Evolutionary conservation across 2,329 filamentous ascomycete genomes (phyloP).

Genomic region (Trichoderma sp.): DNA sequence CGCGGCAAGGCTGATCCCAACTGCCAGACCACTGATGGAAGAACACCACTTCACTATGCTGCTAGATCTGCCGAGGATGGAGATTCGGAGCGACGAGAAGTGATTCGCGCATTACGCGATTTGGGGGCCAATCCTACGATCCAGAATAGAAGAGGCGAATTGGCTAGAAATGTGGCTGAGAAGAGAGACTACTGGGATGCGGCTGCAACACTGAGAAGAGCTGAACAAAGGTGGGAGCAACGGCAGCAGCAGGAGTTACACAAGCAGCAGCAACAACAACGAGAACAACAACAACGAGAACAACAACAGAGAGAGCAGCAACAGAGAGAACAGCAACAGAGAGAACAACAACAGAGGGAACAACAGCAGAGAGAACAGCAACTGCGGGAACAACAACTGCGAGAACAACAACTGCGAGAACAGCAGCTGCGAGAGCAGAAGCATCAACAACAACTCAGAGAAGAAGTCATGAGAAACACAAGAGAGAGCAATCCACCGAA

Average conservation of each 20-base stretch:
- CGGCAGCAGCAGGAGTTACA: constrained; percentile 26
- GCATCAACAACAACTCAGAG: not conserved
- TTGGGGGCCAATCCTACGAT: constrained; percentile 32
- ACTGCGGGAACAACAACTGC: constrained; percentile 8
- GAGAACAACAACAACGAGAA: constrained; percentile 22
- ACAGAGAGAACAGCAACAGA: constrained; percentile 23
- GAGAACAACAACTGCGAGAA: constrained; percentile 21
- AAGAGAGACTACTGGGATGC: constrained; percentile 35
- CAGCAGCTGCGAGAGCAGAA: not conserved
- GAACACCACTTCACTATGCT: constrained; percentile 35
- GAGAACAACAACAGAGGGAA: constrained; percentile 9
- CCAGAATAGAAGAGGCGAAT: constrained; percentile 29
- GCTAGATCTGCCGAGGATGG: constrained; percentile 32
- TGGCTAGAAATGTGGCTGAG: constrained; percentile 34
- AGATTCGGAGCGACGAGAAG: constrained; percentile 33
- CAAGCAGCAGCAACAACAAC: not conserved
- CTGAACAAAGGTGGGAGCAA: constrained; percentile 36
- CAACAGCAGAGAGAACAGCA: not conserved
- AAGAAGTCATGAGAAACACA: not conserved
- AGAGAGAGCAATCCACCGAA: not conserved
- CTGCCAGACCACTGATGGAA: constrained; percentile 30
- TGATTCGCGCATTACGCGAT: constrained; percentile 32
- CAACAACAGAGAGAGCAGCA: constrained; percentile 22
- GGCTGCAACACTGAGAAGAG: constrained; percentile 33
- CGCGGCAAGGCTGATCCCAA: constrained; percentile 32